A percentile compares a stretch with the other conserved stretches of the same genome.
These are phyloP conservation scores for Trametes maxima DNA, from an alignment of 768 basidiomycete genomes.

Conservation along the genomic window DNA sequence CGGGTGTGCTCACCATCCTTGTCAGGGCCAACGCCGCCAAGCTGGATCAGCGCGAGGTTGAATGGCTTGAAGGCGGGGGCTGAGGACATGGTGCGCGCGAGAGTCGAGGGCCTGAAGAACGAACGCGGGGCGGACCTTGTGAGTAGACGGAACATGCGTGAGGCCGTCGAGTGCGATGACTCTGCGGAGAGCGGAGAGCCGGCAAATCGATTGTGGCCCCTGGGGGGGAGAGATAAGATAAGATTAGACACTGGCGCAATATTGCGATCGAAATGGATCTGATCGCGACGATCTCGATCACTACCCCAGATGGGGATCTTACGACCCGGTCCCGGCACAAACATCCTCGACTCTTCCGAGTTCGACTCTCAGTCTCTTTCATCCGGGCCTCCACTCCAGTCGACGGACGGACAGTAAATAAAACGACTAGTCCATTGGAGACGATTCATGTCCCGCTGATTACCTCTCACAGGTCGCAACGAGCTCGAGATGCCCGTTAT, in stretches of 20 bases:
- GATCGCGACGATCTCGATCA: background rate
- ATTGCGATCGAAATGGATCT: background rate
- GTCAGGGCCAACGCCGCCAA: conserved; percentile 70
- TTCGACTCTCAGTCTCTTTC: background rate
- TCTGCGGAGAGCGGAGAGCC: background rate
- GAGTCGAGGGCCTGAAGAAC: background rate
- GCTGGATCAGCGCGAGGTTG: conserved; percentile 86
- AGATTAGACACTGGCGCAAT: background rate
- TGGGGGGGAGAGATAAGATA: conserved; percentile 7
- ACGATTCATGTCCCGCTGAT: no score
- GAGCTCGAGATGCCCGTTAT: conserved; percentile 48
- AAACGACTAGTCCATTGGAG: background rate
- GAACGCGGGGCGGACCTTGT: background rate
- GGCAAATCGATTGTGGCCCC: background rate
- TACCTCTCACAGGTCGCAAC: background rate
- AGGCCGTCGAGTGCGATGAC: background rate
- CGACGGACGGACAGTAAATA: no score
- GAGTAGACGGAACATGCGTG: conserved; percentile 16
- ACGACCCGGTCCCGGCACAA: background rate
- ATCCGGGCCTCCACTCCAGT: no score
- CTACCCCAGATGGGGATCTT: background rate
- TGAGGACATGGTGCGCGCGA: conserved; percentile 22
- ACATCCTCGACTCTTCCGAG: no score
- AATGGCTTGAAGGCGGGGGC: conserved; percentile 65
- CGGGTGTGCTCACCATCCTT: conserved; percentile 47